Base-by-base conservation (phyloP, 805 yeast species). In the Wickerhamiella spandovensis region DNA sequence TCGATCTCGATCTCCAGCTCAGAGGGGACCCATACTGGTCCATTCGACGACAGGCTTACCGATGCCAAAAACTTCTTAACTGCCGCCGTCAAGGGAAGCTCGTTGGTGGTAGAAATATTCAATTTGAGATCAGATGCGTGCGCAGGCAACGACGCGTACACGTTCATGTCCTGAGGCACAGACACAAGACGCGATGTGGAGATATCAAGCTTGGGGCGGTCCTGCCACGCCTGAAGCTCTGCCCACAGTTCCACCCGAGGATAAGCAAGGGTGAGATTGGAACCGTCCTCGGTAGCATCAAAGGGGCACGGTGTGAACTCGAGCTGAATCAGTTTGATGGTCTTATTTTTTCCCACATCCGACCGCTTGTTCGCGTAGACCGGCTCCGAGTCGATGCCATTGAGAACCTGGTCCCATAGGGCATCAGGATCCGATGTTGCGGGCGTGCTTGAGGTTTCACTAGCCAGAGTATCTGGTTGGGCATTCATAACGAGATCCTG, bases 221-320 rank as follows among this genome's bases (percentile, higher is more conserved):
- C 65, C 18, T 65, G 61, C 39, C 20, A 13, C 4, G 39, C 8
- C 20, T 35, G 39, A 9, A 35, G 39, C 46, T 71, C 75, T 35
- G 73, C 63, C 79, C 81, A 77, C 44, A 79, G 64, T 56, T 78
- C 83, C 6, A 79, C 62, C 1, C 81, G 78, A 2, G 83, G 81
- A 44, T 67, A 69, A 41, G 65, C 58, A 47, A 64, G 58, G 20
- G 20, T 15, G 18, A 35, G 39, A 49, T 64, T 61, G 21, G 59
- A 50, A 3, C 50, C 56, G 7, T 58, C 56, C 5, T 56, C 55
- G 10, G 52, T 43, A 2, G 43, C 13, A 53, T 58, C 53, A 57
- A 66, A 64, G 38, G 78, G 71, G 5, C 72, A 65, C 1, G 80
- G 79, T 8, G 69, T 57, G 48, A 75, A 71, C 55, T 69, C 70